A percentile compares a stretch with the other conserved stretches of the same genome.
These are phyloP conservation scores for Ophiocordyceps camponoti-saundersi DNA, from an alignment of 2,329 filamentous ascomycete genomes.

Conservation along the genomic window DNA sequence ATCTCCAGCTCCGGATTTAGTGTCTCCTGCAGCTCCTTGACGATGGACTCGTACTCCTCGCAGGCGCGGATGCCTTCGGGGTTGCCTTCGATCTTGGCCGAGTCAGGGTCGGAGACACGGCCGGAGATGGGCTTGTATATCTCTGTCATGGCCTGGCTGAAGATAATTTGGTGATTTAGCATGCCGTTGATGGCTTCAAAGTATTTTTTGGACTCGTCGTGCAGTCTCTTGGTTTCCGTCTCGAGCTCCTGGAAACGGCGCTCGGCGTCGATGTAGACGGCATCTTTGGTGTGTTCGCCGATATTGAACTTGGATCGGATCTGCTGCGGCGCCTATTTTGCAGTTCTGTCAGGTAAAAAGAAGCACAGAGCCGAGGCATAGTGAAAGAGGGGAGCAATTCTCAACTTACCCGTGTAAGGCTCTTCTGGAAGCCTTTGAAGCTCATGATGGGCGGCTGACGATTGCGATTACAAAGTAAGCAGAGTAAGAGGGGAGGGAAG, in stretches of 20 bases:
- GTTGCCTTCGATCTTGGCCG: conserved; percentile 67
- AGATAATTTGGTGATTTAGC: conserved; percentile 94
- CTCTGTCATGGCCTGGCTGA: conserved; percentile 88
- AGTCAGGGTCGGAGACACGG: conserved; percentile 81
- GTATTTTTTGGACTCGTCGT: conserved; percentile 95
- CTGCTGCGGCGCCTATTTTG: conserved; percentile 61
- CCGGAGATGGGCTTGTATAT: conserved; percentile 98
- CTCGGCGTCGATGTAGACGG: conserved; percentile 88
- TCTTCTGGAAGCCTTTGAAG: conserved; percentile 92
- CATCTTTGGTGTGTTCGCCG: conserved; percentile 87
- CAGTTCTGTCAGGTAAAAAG: not conserved
- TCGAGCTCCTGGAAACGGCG: conserved; percentile 88
- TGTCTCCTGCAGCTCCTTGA: conserved; percentile 77
- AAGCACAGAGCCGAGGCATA: conserved; percentile 7
- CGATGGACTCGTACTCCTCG: conserved; percentile 87
- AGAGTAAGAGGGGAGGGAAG: not conserved
- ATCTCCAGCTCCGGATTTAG: conserved; percentile 88
- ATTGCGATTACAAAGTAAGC: not conserved
- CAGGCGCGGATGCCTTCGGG: conserved; percentile 86
- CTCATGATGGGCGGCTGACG: conserved; percentile 47
- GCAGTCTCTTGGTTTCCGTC: conserved; percentile 86
- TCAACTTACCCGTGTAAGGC: conserved; percentile 54
- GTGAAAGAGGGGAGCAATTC: conserved; percentile 8
- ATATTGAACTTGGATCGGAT: conserved; percentile 89
- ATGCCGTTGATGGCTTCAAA: conserved; percentile 97